Conservation (phyloP, 257 asterid genomes). For the Nyctanthes arbortristis region DNA sequence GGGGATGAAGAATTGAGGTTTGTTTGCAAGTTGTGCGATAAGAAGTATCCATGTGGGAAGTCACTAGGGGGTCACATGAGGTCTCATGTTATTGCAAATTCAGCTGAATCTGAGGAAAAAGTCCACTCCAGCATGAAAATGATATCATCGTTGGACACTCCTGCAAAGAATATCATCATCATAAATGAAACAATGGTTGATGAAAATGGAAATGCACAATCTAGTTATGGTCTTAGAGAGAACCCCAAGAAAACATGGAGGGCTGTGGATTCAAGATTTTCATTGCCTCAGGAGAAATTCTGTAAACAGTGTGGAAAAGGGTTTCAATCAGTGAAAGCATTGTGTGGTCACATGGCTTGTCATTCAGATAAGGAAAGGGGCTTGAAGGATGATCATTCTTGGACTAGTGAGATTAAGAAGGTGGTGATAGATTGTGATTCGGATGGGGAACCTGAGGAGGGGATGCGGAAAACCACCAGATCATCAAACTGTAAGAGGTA, state of each 20-base stretch:
- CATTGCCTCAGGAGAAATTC: conserved; percentile 49
- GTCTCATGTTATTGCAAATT: conserved; percentile 44
- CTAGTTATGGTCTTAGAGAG: conserved; percentile 70
- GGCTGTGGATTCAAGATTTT: conserved; percentile 46
- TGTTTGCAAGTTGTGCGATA: conserved; percentile 65
- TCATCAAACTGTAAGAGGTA: conserved; percentile 47
- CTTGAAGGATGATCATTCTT: conserved; percentile 67
- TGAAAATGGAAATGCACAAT: conserved; percentile 44
- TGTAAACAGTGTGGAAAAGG: conserved; percentile 96
- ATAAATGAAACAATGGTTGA: conserved; percentile 28
- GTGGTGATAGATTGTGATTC: conserved; percentile 55
- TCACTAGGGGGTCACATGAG: too few species aligned
- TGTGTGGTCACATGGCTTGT: conserved; percentile 98
- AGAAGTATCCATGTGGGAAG: conserved; percentile 75
- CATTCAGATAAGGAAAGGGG: conserved; percentile 79
- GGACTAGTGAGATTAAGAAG: too few species aligned
- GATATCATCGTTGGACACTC: conserved; percentile 27
- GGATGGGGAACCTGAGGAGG: conserved; percentile 62
- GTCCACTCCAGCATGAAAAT: conserved; percentile 28
- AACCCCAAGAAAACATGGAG: conserved; percentile 93
- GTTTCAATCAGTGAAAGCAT: conserved; percentile 81
- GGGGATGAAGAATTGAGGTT: conserved; percentile 53
- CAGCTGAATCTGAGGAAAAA: conserved; percentile 45
- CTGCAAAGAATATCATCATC: conserved; percentile 19
- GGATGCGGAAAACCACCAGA: conserved; percentile 41